phyloP scores from a whole-genome alignment of 2,329 filamentous ascomycete species.

The Endoconidiophora polonica region DNA sequence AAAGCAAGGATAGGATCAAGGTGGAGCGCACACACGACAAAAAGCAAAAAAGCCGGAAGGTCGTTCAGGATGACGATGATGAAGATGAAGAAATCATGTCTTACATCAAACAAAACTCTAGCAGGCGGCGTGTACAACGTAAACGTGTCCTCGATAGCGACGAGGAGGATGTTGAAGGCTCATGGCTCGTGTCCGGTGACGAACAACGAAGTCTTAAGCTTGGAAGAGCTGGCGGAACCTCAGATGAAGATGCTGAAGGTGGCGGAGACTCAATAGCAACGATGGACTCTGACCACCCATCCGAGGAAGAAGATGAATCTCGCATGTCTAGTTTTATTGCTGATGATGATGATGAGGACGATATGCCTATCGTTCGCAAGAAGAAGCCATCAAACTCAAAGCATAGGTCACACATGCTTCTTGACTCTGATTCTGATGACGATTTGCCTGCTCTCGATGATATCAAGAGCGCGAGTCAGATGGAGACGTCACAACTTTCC shows the following conservation, averaged over 20 bases:
- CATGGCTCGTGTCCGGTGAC: conserved; percentile 62
- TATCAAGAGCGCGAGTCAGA: background rate
- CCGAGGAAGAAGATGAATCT: conserved; percentile 38
- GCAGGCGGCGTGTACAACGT: conserved; percentile 25
- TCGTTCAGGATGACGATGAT: conserved; percentile 16
- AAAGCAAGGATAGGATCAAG: conserved; percentile 6
- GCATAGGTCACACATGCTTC: background rate
- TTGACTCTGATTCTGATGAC: conserved; percentile 13
- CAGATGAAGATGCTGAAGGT: conserved; percentile 76
- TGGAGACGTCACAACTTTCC: background rate
- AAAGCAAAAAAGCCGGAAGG: conserved; percentile 21
- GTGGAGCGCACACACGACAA: conserved; percentile 10
- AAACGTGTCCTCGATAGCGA: conserved; percentile 49
- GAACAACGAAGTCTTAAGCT: conserved; percentile 44
- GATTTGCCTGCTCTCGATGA: background rate
- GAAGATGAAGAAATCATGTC: conserved; percentile 14
- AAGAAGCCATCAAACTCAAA: background rate
- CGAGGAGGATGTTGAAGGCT: conserved; percentile 51
- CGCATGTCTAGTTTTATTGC: conserved; percentile 39
- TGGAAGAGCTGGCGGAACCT: conserved; percentile 66
- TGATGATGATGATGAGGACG: conserved; percentile 25
- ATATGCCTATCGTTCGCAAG: conserved; percentile 15
- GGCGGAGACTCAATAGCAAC: conserved; percentile 64
- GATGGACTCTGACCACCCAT: conserved; percentile 46
- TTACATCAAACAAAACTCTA: conserved; percentile 14